Base-by-base conservation (phyloP, 352 stramenopile genomes). In the Phytophthora lateralis region DNA sequence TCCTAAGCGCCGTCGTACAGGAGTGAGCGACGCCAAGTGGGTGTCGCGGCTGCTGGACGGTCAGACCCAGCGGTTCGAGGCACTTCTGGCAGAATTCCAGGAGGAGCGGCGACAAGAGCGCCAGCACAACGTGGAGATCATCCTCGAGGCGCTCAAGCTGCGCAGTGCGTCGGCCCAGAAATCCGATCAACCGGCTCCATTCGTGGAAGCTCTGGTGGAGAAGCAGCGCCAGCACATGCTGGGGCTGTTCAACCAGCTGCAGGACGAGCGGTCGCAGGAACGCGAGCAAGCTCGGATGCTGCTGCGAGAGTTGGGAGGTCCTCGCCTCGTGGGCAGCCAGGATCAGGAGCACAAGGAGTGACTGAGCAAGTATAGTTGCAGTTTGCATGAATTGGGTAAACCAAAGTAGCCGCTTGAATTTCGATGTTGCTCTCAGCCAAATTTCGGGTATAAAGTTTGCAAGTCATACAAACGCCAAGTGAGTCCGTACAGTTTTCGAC, bases 101-200 rank as follows among this genome's bases (percentile, higher is more conserved):
- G 68, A 80, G 17, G 71, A 80, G 20, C 59, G 71, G 11, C 68
- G 64, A 46, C 63, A 80, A 48, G 71, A 80, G 35, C 68, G 71
- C 0, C 63, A 77, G 29, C 68, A 77, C 38, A 76, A 75, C 24
- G 46, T 76, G 27, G 71, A 80, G 51, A 60, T 80, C 38, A 75
- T 80, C 32, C 39, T 80, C 10, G 60, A 76, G 51, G 55, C 70
- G 24, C 71, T 80, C 15, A 76, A 66, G 48, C 24, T 73, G 54
- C 64, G 60, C 20, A 63, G 39, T 70, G 63, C 48, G 8, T 61
- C 48, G 0, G 20, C 49, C 5, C 63, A 70, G 41, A 70, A 67
- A 47, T 12, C 58, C 17, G 54, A 69, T 41, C 68, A 73, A 38
- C 63, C 53, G 55, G 68, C 60, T 8, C 59, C 42, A 32, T 69